These are phyloP conservation scores for Pterula multifida DNA, from an alignment of 1,284 basidiomycete species.

Conservation along the genomic window DNA sequence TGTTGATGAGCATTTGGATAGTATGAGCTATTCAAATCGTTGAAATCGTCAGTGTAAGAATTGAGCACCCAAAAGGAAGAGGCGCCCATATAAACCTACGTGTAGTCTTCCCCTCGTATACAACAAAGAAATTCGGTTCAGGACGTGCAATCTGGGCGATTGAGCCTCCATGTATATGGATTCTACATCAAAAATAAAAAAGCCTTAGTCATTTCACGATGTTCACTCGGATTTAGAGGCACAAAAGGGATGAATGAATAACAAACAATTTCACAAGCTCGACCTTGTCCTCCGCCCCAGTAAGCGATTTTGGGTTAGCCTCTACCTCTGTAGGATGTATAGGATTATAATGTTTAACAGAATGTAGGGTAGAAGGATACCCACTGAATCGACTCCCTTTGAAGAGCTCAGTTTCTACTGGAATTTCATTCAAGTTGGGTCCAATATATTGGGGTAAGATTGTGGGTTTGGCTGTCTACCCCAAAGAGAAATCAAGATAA, in stretches of 20 bases:
- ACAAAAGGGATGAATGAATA: neutral
- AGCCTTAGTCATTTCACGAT: too few relatives aligned
- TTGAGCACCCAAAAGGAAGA: neutral
- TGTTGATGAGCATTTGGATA: constrained; percentile 51
- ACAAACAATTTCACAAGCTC: constrained; percentile 53
- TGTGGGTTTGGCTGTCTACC: constrained; percentile 30
- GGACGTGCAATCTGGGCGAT: constrained; percentile 46
- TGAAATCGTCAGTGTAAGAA: neutral
- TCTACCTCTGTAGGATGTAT: constrained; percentile 45
- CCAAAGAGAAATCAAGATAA: constrained; percentile 24
- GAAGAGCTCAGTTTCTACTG: constrained; percentile 56
- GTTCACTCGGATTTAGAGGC: too few relatives aligned
- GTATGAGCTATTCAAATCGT: constrained; percentile 40
- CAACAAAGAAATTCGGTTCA: neutral
- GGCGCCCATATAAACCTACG: neutral
- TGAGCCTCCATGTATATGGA: constrained; percentile 68
- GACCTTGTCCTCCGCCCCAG: constrained; percentile 55
- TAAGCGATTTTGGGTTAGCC: constrained; percentile 62
- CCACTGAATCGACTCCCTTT: constrained; percentile 67
- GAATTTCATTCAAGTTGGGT: constrained; percentile 43
- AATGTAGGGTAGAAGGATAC: constrained; percentile 14
- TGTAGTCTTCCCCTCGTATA: neutral
- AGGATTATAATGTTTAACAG: constrained; percentile 2
- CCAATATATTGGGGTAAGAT: constrained; percentile 59
- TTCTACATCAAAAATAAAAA: constrained; percentile 36